phyloP scores from a whole-genome alignment of 228 moss, liverwort and hornwort genomes.

The Sphagnum magellanicum region DNA sequence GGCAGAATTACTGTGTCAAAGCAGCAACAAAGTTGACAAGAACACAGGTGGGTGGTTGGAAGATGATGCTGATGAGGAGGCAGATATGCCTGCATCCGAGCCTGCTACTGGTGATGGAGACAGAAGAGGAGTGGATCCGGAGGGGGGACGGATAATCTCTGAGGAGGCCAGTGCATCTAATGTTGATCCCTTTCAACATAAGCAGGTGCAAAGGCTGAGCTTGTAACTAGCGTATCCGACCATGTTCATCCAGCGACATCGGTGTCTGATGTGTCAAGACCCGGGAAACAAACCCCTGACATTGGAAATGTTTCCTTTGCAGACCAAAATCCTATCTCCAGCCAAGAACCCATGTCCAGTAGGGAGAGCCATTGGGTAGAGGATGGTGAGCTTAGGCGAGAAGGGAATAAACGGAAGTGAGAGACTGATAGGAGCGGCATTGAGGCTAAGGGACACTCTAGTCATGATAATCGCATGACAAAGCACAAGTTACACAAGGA shows the following conservation, averaged over 20 bases:
- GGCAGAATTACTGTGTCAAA: background rate
- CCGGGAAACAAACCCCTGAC: background rate
- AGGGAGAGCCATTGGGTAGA: background rate
- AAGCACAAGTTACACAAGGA: background rate
- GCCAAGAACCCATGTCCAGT: background rate
- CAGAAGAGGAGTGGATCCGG: background rate
- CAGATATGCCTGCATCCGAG: background rate
- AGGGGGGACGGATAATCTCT: background rate
- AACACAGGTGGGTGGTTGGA: conserved; percentile 7
- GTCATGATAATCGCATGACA: background rate
- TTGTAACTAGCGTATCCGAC: background rate
- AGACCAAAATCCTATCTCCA: background rate
- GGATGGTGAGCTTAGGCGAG: no score
- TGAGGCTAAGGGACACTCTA: background rate
- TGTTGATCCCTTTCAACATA: background rate
- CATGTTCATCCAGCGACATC: background rate
- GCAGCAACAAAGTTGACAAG: background rate
- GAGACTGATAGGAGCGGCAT: background rate
- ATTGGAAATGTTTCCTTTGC: background rate
- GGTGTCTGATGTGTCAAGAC: conserved; percentile 1
- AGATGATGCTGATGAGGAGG: background rate
- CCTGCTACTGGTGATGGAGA: background rate
- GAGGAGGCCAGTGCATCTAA: background rate
- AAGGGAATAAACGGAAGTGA: background rate
- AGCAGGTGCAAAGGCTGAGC: no score